These are phyloP conservation scores for Pouteria campechiana DNA, from an alignment of 179 eudicot species.

Conservation along the genomic window DNA sequence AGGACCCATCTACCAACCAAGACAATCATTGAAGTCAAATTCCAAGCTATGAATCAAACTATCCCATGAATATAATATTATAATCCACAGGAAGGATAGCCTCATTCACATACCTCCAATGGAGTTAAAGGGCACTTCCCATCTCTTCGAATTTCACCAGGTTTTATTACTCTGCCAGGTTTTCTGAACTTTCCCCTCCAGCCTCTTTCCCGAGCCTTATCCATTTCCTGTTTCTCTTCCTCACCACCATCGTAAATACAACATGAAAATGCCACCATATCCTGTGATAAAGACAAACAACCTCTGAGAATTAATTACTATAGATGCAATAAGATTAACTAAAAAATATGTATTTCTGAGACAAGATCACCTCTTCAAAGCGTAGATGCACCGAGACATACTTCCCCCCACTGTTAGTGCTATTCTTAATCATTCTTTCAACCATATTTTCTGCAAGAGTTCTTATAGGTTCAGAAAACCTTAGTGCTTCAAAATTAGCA, in stretches of 20 bases:
- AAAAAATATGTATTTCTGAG: background rate
- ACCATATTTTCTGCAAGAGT: conserved; percentile 82
- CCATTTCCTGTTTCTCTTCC: conserved; percentile 92
- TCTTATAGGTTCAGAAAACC: conserved; percentile 81
- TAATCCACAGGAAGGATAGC: too few relatives aligned
- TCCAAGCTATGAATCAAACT: too few relatives aligned
- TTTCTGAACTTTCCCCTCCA: conserved; percentile 95
- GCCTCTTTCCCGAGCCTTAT: conserved; percentile 89
- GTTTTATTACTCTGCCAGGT: conserved; percentile 80
- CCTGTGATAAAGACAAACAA: conserved; percentile 36
- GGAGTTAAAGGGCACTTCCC: conserved; percentile 99
- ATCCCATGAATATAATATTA: too few relatives aligned
- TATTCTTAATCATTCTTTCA: conserved; percentile 70
- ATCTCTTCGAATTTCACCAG: conserved; percentile 84
- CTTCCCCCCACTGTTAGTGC: conserved; percentile 64
- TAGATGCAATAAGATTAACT: background rate
- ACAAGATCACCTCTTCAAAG: conserved; percentile 69
- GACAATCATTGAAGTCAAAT: too few relatives aligned
- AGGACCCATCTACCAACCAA: too few relatives aligned
- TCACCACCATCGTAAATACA: conserved; percentile 95
- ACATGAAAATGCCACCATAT: conserved; percentile 99
- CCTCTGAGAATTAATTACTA: conserved; percentile 1
- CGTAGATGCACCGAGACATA: conserved; percentile 96
- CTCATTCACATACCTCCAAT: conserved; percentile 68
- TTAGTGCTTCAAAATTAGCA: conserved; percentile 86